Evolutionary conservation across 1,284 basidiomycete genomes (phyloP).

Genomic region (Chiua sp.): DNA sequence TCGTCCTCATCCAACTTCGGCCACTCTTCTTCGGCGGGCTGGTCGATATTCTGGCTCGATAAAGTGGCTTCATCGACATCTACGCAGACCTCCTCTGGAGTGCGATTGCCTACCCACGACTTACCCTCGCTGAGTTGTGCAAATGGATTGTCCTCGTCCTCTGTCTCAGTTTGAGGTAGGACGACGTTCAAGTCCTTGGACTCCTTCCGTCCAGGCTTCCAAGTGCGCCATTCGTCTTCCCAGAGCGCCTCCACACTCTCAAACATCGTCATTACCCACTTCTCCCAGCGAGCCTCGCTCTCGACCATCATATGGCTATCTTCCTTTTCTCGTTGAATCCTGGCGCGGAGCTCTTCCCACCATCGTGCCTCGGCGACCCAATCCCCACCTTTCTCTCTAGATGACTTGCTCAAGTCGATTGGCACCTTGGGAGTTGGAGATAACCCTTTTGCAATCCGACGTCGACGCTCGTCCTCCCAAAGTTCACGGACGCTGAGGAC

Average conservation of each 20-base stretch:
- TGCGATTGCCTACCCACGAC: slow-evolving; percentile 12
- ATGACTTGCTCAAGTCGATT: slow-evolving; percentile 65
- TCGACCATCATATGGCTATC: slow-evolving; percentile 30
- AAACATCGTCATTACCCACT: slow-evolving; percentile 86
- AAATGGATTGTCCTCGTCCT: slow-evolving; percentile 33
- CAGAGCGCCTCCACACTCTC: slow-evolving; percentile 84
- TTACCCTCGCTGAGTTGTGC: slow-evolving; percentile 18
- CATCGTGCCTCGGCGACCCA: slow-evolving; percentile 76
- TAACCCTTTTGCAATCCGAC: slow-evolving; percentile 70
- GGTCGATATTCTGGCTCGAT: slow-evolving; percentile 54
- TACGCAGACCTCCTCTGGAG: slow-evolving; percentile 33
- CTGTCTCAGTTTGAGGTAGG: not conserved
- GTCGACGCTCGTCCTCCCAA: slow-evolving; percentile 91
- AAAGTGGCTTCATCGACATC: slow-evolving; percentile 63
- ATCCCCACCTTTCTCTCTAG: slow-evolving; percentile 56
- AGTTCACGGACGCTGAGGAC: slow-evolving; percentile 90
- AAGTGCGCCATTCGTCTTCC: slow-evolving; percentile 61
- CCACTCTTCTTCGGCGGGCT: slow-evolving; percentile 46
- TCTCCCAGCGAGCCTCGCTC: slow-evolving; percentile 48
- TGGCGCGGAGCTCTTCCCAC: slow-evolving; percentile 66
- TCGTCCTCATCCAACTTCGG: slow-evolving; percentile 34
- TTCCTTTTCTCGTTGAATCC: slow-evolving; percentile 57
- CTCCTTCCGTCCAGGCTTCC: slow-evolving; percentile 50
- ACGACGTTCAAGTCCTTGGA: slow-evolving; percentile 2
- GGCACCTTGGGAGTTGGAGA: slow-evolving; percentile 72